Percentiles rank a stretch among this genome's conserved stretches.
Evolutionary conservation across 148 eudicot genomes (phyloP).

Genomic region (Vaccinium myrtillus): DNA sequence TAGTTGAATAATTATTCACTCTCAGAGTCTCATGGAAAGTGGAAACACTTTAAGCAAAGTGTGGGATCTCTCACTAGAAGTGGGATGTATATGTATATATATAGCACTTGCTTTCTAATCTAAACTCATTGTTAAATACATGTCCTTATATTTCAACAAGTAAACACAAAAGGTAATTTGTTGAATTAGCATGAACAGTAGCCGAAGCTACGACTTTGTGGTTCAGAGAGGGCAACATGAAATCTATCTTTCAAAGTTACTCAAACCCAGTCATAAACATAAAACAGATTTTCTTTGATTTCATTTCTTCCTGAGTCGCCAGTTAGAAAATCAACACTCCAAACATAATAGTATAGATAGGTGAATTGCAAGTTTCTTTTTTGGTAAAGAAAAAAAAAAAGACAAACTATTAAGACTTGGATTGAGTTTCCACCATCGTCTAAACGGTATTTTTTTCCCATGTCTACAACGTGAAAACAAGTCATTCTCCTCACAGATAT

Average conservation of each 20-base stretch:
- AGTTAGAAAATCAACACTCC: neutral
- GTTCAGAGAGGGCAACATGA: neutral
- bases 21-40: neutral
- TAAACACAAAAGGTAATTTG: neutral
- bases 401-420: neutral
- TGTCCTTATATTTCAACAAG: neutral
- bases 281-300: neutral
- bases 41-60: neutral
- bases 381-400: neutral
- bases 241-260: neutral
- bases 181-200: neutral
- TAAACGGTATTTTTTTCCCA: too few species aligned
- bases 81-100: too few species aligned
- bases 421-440: too few species aligned
- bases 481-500: too few species aligned
- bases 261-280: neutral
- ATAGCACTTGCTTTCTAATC: neutral
- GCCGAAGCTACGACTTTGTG: neutral
- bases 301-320: neutral
- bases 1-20: neutral
- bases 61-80: too few species aligned
- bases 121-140: neutral
- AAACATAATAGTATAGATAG: neutral
- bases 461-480: too few species aligned
- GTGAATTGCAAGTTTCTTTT: neutral